These are phyloP conservation scores for Torrubiellomyces zombiae DNA, from an alignment of 2,329 filamentous ascomycete genomes.

Conservation along the genomic window DNA sequence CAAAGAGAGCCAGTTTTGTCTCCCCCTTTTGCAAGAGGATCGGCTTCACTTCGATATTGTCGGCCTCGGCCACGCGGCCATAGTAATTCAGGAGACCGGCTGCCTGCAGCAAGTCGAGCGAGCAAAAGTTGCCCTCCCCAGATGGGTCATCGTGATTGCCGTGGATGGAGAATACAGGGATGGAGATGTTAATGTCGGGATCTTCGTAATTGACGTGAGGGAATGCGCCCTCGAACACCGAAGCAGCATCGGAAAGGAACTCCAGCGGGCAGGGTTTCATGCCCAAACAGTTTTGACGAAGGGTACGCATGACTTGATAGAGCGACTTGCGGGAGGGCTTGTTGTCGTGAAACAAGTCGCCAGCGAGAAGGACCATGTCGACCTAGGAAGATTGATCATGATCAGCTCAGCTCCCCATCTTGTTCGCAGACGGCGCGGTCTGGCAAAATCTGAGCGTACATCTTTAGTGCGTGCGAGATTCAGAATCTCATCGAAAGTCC, in stretches of 20 bases:
- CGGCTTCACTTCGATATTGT: slow-evolving; percentile 86
- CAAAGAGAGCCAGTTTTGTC: slow-evolving; percentile 86
- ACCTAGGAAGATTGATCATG: slow-evolving; percentile 28
- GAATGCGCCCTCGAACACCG: slow-evolving; percentile 80
- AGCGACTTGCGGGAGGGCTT: slow-evolving; percentile 90
- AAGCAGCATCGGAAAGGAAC: slow-evolving; percentile 81
- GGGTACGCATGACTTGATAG: slow-evolving; percentile 91
- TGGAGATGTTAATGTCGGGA: slow-evolving; percentile 88
- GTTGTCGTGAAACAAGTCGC: slow-evolving; percentile 96
- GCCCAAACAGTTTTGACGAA: slow-evolving; percentile 85
- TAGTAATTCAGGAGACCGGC: slow-evolving; percentile 93
- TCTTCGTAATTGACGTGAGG: slow-evolving; percentile 97
- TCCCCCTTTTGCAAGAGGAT: slow-evolving; percentile 83
- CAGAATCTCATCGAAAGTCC: slow-evolving; percentile 91
- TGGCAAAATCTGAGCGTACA: slow-evolving; percentile 22
- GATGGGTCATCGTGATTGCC: slow-evolving; percentile 97
- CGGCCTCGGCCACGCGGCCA: slow-evolving; percentile 75
- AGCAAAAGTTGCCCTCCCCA: slow-evolving; percentile 85
- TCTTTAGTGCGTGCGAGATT: slow-evolving; percentile 70
- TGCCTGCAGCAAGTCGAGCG: slow-evolving; percentile 78
- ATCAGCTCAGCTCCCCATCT: not conserved
- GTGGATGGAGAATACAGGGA: slow-evolving; percentile 95
- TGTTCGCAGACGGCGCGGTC: not conserved
- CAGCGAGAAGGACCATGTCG: slow-evolving; percentile 91
- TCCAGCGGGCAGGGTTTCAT: slow-evolving; percentile 92